Base-by-base conservation (phyloP, 768 basidiomycete species). In the Mycena metata region DNA sequence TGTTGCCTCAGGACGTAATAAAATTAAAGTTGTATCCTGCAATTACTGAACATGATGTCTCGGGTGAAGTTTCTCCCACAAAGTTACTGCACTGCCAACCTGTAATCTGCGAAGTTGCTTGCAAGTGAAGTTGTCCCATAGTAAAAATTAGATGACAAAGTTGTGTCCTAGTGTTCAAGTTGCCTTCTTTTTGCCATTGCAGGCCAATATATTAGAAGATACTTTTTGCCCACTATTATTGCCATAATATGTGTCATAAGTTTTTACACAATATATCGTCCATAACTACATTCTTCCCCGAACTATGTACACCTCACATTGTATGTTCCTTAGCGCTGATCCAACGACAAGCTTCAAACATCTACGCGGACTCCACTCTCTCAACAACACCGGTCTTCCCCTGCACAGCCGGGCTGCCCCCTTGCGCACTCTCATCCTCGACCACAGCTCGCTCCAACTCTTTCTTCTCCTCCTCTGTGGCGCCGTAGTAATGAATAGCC, bases 141-240 rank as follows among this genome's bases (percentile, higher is more conserved):
- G 26, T 52, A 33, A 33, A 52, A 33, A 17, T 52, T 52, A 10
- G 19, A 35, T 35, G 50, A 35, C 26, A 33, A 52, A 52, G 50
- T 52, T 52, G 50, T 33, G 26, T 33, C 26, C 50, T 33, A 35
- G 50, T 33, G 50, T 52, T 52, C 26, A 52, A 52, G 50, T 52
- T 52, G 50, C 26, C 50, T 52, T 52, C 26, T 52, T 30, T 52
- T 30, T 52, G 26, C 26, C 26, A 52, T 52, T 30, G 26, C 24
- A 16, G 33, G 26, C 26, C 50, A 52, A 52, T 30, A 52, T 52
- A 16, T 52, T 30, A 52, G 49, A 52, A 52, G 16, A 52, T 52
- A 52, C 50, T 52, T 52, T 52, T 52, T 52, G 50, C 50, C 30
- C 50, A 52, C 24, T 52, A 52, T 52, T 52, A 52, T 52, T 52